Evolutionary conservation across 2,329 filamentous ascomycete species (phyloP), one percentile per base, ranked within the genome.

Genomic region (Ceratocystiopsis sp.): DNA sequence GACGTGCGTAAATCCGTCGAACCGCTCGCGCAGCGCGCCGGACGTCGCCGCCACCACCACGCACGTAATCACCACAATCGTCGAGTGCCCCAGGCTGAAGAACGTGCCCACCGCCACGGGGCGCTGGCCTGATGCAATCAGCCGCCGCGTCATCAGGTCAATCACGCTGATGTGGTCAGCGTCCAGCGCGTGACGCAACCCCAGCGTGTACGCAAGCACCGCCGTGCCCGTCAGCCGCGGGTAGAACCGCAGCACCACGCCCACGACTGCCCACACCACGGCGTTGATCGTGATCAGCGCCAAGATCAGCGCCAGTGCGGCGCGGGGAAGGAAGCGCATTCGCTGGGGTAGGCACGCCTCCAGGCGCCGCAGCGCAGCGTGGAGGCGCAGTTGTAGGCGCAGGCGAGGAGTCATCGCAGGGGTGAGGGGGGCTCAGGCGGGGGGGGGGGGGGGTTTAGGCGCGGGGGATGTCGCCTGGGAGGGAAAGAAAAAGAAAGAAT

Each of bases 51-150:
- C 91, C 1, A 96, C 89, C 2, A 93, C 83, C 40, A 95, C 72
- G 40, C 84, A 94, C 0, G 89, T 96, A 50, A 93, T 67, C 45
- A 95, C 68, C 19, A 96, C 89, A 52, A 96, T 84, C 3, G 89
- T 95, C 19, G 83, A 93, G 61, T 96, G 89, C 0, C 91, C 89
- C 0, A 96, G 71, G 0, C 82, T 89, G 66, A 98, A 96, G 58
- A 84, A 96, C 1, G 85, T 94, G 37, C 89, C 91, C 1, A 96
- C 89, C 0, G 87, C 89, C 12, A 93, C 86, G 2, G 89, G 87
- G 2, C 75, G 75, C 55, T 91, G 84, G 16, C 85, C 86, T 0
- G 83, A 74, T 0, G 87, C 87, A 35, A 96, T 76, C 19, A 96
- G 73, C 8, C 89, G 78, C 3, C 91, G 73, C 1, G 91, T 96